phyloP scores from a whole-genome alignment of 2,329 filamentous ascomycete genomes.

The Ustilaginoidea virens region DNA sequence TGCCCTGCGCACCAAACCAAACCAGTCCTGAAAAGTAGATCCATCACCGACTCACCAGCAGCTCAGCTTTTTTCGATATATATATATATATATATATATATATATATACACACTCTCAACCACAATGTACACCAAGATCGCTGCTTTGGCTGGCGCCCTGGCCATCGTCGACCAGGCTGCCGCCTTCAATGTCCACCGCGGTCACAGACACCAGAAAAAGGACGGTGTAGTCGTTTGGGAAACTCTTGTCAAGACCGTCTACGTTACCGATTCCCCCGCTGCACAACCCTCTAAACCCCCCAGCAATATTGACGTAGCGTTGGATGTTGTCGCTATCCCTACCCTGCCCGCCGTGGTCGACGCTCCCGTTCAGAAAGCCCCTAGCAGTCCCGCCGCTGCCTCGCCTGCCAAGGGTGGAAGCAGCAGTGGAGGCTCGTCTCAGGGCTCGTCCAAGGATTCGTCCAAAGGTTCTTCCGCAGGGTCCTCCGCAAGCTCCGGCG shows the following conservation, averaged over 20 bases:
- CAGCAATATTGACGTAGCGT: too few relatives aligned
- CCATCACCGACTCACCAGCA: too few relatives aligned
- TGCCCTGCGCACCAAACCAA: too few relatives aligned
- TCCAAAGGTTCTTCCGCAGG: too few relatives aligned
- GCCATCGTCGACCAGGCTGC: slow-evolving; percentile 27
- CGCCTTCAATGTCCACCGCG: slow-evolving; percentile 27
- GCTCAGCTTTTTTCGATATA: neutral
- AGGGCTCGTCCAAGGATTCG: too few relatives aligned
- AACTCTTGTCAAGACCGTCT: slow-evolving; percentile 25
- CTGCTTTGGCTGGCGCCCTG: slow-evolving; percentile 25
- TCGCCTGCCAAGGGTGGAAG: slow-evolving; percentile 3
- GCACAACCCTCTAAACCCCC: too few relatives aligned
- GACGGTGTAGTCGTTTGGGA: slow-evolving; percentile 22
- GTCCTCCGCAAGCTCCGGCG: too few relatives aligned
- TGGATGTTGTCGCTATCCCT: neutral
- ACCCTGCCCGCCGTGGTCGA: neutral
- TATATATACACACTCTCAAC: neutral
- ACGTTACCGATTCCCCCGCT: slow-evolving; percentile 20
- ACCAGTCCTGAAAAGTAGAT: too few relatives aligned
- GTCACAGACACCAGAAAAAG: slow-evolving; percentile 22
- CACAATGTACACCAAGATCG: slow-evolving; percentile 27
- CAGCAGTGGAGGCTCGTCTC: slow-evolving; percentile 1
- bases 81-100: neutral
- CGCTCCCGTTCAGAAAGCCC: too few relatives aligned
- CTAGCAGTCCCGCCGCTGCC: neutral